phyloP scores from a whole-genome alignment of 768 basidiomycete genomes.

The Phylloporus sp. region DNA sequence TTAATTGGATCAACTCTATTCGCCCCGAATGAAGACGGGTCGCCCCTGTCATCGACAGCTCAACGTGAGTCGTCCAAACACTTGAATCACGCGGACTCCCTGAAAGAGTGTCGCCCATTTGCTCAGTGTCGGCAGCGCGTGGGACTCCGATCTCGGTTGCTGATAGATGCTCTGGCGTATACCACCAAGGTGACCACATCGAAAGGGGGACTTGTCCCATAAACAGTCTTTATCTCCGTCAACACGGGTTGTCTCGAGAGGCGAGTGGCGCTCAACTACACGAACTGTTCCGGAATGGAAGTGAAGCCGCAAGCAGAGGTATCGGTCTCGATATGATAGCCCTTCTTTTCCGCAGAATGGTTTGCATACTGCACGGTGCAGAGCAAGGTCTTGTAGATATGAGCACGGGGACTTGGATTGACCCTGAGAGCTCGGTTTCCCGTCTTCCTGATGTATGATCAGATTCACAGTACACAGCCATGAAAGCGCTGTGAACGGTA shows the following conservation, averaged over 20 bases:
- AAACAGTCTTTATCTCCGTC: constrained; percentile 10
- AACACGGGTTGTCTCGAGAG: constrained; percentile 13
- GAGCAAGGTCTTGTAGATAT: not conserved
- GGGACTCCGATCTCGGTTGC: constrained; percentile 18
- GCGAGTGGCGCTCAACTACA: constrained; percentile 18
- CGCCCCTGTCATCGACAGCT: not conserved
- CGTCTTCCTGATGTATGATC: constrained; percentile 7
- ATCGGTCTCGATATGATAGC: not conserved
- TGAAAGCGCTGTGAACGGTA: not conserved
- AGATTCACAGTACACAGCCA: constrained; percentile 3
- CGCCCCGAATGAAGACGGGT: constrained; percentile 6
- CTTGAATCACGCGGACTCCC: not conserved
- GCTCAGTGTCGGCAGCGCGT: constrained; percentile 19
- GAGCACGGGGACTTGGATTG: not conserved
- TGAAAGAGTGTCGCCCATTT: not conserved
- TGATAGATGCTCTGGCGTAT: not conserved
- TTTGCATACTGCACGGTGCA: not conserved
- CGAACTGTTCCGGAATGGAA: constrained; percentile 13
- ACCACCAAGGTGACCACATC: constrained; percentile 13
- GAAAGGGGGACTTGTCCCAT: constrained; percentile 2
- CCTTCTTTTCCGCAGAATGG: constrained; percentile 9
- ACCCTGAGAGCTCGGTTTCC: constrained; percentile 8
- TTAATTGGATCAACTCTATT: constrained; percentile 1
- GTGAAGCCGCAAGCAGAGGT: not conserved
- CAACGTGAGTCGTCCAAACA: constrained; percentile 4